Base-by-base conservation (phyloP, 768 basidiomycete species). In the Podaxis sp. region DNA sequence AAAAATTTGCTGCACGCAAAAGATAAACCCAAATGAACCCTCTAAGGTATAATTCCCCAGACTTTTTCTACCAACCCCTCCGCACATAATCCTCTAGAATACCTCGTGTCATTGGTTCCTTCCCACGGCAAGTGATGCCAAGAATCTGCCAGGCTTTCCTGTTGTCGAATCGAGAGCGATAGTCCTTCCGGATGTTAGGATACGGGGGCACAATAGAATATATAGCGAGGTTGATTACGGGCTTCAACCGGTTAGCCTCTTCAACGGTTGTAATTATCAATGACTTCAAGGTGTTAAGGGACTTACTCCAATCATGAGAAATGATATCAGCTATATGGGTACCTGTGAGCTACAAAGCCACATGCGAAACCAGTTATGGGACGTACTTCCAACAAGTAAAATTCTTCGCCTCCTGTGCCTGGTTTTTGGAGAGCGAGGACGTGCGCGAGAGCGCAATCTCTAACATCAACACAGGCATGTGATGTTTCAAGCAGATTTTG, bases 361-460 rank as follows among this genome's bases (percentile, higher is more conserved):
- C 23, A 10, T 48, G 16, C 13, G 23, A 9, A 10, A 21, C 23
- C 7, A 42, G 6, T 14, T 14, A 5, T 42, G 16, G 11, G 9
- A 50, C 48, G 47, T 14, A 55, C 62, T 36, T 40, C 44, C 54
- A 36, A 40, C 46, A 13, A 60, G 28, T 5, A 63, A 5, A 9
- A 63, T 56, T 28, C 62, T 58, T 63, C 53, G 11, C 55, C 48
- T 28, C 62, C 59, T 28, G 62, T 59, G 11, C 57, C 54, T 28
- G 47, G 36, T 13, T 50, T 51, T 21, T 63, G 58, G 5, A 63
- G 48, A 1, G 58, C 52, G 3, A 54, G 62, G 18, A 63, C 47
- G n/a, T 60, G 59, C 2, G 62, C 53, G 7, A 50, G 42, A 23
- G 47, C 59, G 27, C 46, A 38, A 37, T 61, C 62, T n/a, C 59